Evolutionary conservation across 1,284 basidiomycete species (phyloP), one percentile per base, ranked within the genome.

Genomic region (Trichosporon sp.): DNA sequence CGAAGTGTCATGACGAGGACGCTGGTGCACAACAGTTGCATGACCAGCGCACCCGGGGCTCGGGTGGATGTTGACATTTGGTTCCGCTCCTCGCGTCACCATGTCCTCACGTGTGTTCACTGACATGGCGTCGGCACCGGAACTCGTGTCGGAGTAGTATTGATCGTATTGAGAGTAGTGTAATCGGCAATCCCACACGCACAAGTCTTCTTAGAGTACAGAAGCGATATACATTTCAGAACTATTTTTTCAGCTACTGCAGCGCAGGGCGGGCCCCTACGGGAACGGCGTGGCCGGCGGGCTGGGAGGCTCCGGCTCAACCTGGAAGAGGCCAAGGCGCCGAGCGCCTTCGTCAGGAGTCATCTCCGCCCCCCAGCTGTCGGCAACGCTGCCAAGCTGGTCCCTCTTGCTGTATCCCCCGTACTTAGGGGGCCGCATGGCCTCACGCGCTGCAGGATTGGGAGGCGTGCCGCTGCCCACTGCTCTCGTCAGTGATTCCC

Each of bases 321-420:
- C 58, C 35, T 76, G 72, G 64, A 79, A 77, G 68, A 80, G 74
- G 0, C 79, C 79, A 5, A 63, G 29, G 4, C 73, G 62, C 69
- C 35, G 56, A 13, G n/a, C 56, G 69, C 65, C 56, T 70, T 76
- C 76, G 74, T 71, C 2, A 69, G 75, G 38, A 7, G 70, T n/a
- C 11, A 32, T 29, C 56, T 31, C 56, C 7, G 74, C 66, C 2
- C 77, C 77, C 79, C 79, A 80, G 42, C 71, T 73, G 64, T 78
- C 77, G n/a, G 70, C 71, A 4, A 77, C 67, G n/a, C 76, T 77
- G 0, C 79, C 79, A 0, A 80, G 70, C 58, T 74, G 72, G 11
- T 78, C 75, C 23, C 74, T 76, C 71, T 80, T 80, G 2, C 73
- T 75, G 34, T 72, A 67, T 2, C 79, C 79, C 9, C 79, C 79